Evolutionary conservation across 768 basidiomycete genomes (phyloP), one percentile per base, ranked within the genome.

Genomic region (Leccinum sublutescens): DNA sequence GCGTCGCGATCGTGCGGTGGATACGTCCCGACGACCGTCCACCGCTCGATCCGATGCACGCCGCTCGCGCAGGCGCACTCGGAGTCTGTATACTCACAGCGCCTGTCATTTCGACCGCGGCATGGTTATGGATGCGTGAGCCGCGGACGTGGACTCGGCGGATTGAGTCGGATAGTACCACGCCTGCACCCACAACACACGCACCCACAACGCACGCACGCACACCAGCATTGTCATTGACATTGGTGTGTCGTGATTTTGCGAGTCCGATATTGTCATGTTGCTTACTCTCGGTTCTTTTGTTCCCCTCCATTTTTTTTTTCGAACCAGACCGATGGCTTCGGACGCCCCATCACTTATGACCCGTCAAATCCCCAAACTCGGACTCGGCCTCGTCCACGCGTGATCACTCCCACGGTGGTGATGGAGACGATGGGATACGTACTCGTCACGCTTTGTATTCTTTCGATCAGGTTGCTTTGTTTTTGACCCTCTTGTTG

Each of bases 401-500:
- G 21, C 31, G 29, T 56, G 17, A 23, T 56, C 55, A n/a, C 54
- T 34, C 60, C 52, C 64, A 64, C 61, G 3, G 61, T 50, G 45
- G 56, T 45, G 45, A 55, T 52, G 45, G 62, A 63, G 36, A 51
- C 58, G 4, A 52, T 60, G 21, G 59, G 60, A 51, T 63, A 60
- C 33, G 52, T 62, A 23, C 45, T 56, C 25, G 21, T 66, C 8
- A 60, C 55, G 19, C 53, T 59, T 40, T 67, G 66, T 65, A 56
- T 60, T 23, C 57, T 65, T 23, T 51, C 54, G 14, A 43, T 66
- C n/a, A 56, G 63, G 45, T 8, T 70, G 17, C 64, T 69, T 55
- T 66, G 67, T 60, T 57, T 63, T 5, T 62, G 56, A 56, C 7
- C 0, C 4, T 19, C 10, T 5, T 12, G 19, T 45, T 45, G 19